These are phyloP conservation scores for Sporisorium graminicola DNA, from an alignment of 1,284 basidiomycete genomes.

Conservation along the genomic window DNA sequence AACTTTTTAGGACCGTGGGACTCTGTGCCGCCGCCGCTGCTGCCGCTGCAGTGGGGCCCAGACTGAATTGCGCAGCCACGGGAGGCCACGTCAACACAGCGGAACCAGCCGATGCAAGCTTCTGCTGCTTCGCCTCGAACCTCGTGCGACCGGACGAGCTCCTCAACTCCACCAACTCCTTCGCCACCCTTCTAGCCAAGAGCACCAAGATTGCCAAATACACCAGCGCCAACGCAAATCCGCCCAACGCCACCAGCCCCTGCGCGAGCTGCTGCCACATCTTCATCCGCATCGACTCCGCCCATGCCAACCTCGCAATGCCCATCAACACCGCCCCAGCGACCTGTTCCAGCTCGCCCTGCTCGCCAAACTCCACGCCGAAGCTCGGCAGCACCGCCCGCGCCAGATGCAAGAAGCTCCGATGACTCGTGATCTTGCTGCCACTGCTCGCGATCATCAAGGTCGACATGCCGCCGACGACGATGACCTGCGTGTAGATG, in stretches of 20 bases:
- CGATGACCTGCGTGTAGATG: background rate
- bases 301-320: constrained; percentile 1
- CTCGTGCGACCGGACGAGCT: background rate
- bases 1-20: background rate
- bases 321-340: background rate
- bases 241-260: constrained; percentile 15
- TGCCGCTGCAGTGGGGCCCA: background rate
- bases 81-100: constrained; percentile 1
- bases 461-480: background rate
- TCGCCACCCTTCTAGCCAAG: constrained; percentile 15
- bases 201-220: constrained; percentile 19
- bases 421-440: constrained; percentile 4
- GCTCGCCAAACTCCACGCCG: background rate
- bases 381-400: background rate
- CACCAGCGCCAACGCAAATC: background rate
- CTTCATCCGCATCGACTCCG: background rate
- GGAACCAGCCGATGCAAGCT: background rate
- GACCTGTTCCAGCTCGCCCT: background rate
- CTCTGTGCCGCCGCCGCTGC: background rate
- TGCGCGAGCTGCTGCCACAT: constrained; percentile 14
- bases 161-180: constrained; percentile 25
- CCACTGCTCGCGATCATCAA: background rate
- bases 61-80: background rate
- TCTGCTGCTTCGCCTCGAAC: background rate
- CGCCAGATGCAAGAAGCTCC: background rate